A percentile compares a stretch with the other conserved stretches of the same genome.
Conservation (phyloP, 169 alveolate genomes). For the Plasmodium adleri region DNA sequence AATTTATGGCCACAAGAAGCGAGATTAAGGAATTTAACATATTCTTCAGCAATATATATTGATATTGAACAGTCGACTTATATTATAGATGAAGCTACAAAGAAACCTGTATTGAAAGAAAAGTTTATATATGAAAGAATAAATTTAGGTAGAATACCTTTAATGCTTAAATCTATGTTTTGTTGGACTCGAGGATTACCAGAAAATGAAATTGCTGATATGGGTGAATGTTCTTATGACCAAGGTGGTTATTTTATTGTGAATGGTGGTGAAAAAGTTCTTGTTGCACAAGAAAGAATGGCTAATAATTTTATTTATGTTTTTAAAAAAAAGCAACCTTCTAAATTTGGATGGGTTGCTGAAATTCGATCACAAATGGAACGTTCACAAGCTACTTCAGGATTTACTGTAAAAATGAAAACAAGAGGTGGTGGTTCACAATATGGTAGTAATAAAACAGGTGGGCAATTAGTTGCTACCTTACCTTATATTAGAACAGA, state of each 20-base stretch:
- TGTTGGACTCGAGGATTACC: constrained; percentile 94
- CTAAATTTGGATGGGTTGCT: constrained; percentile 98
- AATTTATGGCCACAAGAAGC: constrained; percentile 98
- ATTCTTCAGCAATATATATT: constrained; percentile 86
- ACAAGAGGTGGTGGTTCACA: constrained; percentile 76
- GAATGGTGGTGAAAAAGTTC: constrained; percentile 99
- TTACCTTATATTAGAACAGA: constrained; percentile 97
- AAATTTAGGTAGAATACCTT: constrained; percentile 96
- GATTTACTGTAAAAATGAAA: constrained; percentile 94
- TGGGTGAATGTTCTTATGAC: constrained; percentile 98
- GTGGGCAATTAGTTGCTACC: constrained; percentile 96
- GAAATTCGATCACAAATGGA: constrained; percentile 96
- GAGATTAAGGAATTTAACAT: constrained; percentile 96
- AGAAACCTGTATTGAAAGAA: constrained; percentile 83
- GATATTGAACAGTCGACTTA: constrained; percentile 90
- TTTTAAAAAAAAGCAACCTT: constrained; percentile 96
- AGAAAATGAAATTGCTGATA: constrained; percentile 92
- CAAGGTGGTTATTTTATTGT: constrained; percentile 99
- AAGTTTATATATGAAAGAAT: constrained; percentile 89
- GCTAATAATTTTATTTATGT: constrained; percentile 99
- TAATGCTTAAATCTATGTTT: constrained; percentile 96
- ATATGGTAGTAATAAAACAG: constrained; percentile 83
- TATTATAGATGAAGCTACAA: constrained; percentile 85
- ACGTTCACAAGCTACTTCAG: constrained; percentile 94
- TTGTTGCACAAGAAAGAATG: constrained; percentile 99